A percentile compares a stretch with the other conserved stretches of the same genome.
Conservation (phyloP, 2,329 filamentous ascomycete species). For the Tolypocladium ovalisporum region DNA sequence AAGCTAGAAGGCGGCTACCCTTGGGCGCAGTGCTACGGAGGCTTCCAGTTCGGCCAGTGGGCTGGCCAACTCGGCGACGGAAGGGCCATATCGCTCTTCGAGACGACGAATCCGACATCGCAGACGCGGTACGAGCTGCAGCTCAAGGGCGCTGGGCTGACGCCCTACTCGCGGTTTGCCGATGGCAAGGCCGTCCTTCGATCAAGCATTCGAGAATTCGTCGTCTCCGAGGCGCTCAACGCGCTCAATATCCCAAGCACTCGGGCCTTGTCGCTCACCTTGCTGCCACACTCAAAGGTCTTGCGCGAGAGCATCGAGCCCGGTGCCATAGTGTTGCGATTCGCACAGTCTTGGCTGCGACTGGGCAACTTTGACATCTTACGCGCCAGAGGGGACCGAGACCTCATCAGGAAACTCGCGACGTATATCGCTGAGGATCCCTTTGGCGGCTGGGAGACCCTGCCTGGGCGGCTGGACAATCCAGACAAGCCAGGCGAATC, state of each 20-base stretch:
- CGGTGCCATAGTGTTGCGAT: conserved; percentile 83
- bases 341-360: conserved; percentile 83
- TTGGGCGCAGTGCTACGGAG: conserved; percentile 97
- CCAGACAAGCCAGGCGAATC: conserved; percentile 34
- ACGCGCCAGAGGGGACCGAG: conserved; percentile 68
- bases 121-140: conserved; percentile 79
- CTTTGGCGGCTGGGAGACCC: conserved; percentile 74
- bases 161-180: conserved; percentile 91
- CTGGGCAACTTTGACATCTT: conserved; percentile 96
- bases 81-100: conserved; percentile 87
- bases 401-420: conserved; percentile 60
- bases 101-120: conserved; percentile 65
- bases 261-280: conserved; percentile 70
- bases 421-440: conserved; percentile 83
- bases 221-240: conserved; percentile 83
- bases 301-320: conserved; percentile 73
- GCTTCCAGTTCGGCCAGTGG: conserved; percentile 74
- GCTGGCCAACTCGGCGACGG: conserved; percentile 94
- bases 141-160: conserved; percentile 85
- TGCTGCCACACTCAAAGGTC: conserved; percentile 63
- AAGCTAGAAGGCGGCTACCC: conserved; percentile 67
- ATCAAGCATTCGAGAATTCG: conserved; percentile 86
- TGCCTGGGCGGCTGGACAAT: conserved; percentile 51
- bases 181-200: conserved; percentile 90
- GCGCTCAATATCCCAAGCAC: conserved; percentile 80